These are phyloP conservation scores for Sporothrix schenckii DNA, from an alignment of 2,329 filamentous ascomycete genomes.

Conservation along the genomic window DNA sequence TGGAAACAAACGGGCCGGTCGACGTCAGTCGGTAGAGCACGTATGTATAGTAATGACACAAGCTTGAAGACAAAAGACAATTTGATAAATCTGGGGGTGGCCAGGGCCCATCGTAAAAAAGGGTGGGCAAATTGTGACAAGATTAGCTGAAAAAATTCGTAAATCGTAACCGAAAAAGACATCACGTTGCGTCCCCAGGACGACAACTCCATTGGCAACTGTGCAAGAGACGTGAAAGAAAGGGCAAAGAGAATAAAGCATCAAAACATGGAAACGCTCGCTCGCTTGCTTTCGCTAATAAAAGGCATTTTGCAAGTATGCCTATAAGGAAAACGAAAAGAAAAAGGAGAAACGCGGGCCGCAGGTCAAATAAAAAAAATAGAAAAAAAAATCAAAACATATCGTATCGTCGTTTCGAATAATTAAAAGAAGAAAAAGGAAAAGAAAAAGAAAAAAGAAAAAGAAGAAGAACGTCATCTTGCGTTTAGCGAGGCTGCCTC, in stretches of 20 bases:
- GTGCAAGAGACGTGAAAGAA: not conserved
- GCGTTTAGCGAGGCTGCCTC: not conserved
- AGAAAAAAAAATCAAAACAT: not conserved
- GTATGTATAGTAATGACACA: constrained; percentile 11
- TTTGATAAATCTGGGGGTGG: not conserved
- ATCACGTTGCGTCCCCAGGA: constrained; percentile 27
- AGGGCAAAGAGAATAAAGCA: not conserved
- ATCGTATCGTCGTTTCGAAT: constrained; percentile 24
- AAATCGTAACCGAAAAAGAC: not conserved
- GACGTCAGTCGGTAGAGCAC: not conserved
- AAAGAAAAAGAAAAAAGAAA: not conserved
- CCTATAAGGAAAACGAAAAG: not conserved
- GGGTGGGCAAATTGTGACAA: constrained; percentile 17
- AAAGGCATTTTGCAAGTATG: constrained; percentile 6
- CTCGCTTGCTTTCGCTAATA: constrained; percentile 23
- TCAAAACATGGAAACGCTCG: constrained; percentile 5
- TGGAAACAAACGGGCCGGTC: not conserved
- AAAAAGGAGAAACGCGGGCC: not conserved
- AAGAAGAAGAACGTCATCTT: not conserved
- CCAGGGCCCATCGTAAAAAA: not conserved
- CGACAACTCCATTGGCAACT: not conserved
- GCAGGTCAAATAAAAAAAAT: not conserved
- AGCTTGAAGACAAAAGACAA: constrained; percentile 14
- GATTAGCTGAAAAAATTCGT: not conserved
- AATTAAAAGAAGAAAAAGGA: not conserved